A percentile compares a stretch with the other conserved stretches of the same genome.
phyloP scores from a whole-genome alignment of 331 rosid genomes.

The Pyrus hybrid region DNA sequence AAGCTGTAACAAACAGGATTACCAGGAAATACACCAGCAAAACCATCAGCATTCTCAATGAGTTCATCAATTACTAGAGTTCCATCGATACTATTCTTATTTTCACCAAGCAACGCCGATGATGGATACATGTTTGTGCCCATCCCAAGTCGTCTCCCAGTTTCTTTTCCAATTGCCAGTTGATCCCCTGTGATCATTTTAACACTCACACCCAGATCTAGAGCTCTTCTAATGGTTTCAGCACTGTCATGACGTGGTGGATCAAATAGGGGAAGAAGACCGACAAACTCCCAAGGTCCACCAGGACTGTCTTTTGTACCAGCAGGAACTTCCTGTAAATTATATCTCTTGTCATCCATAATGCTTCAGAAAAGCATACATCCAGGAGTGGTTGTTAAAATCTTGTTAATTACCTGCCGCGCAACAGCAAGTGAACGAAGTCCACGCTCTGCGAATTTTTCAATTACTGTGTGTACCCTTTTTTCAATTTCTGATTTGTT shows the following conservation, averaged over 20 bases:
- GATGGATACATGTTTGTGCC: constrained; percentile 34
- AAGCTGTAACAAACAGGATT: not conserved
- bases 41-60: constrained; percentile 30
- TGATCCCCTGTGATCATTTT: constrained; percentile 62
- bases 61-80: constrained; percentile 24
- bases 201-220: constrained; percentile 59
- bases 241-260: constrained; percentile 80
- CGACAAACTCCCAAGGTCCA: constrained; percentile 64
- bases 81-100: constrained; percentile 22
- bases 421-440: constrained; percentile 33
- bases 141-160: constrained; percentile 35
- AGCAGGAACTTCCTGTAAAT: constrained; percentile 51
- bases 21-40: constrained; percentile 36
- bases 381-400: not conserved
- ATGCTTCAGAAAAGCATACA: not conserved
- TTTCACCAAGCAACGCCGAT: constrained; percentile 24
- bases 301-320: constrained; percentile 51
- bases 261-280: constrained; percentile 60
- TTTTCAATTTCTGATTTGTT: constrained; percentile 16
- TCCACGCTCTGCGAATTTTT: constrained; percentile 35
- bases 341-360: not conserved
- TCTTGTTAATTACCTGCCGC: constrained; percentile 7
- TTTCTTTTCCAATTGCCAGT: constrained; percentile 33
- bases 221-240: constrained; percentile 61
- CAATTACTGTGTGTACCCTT: constrained; percentile 25